Evolutionary conservation across 225 moss, liverwort and hornwort genomes (phyloP).

Genomic region (Rhytidiadelphus loreus): DNA sequence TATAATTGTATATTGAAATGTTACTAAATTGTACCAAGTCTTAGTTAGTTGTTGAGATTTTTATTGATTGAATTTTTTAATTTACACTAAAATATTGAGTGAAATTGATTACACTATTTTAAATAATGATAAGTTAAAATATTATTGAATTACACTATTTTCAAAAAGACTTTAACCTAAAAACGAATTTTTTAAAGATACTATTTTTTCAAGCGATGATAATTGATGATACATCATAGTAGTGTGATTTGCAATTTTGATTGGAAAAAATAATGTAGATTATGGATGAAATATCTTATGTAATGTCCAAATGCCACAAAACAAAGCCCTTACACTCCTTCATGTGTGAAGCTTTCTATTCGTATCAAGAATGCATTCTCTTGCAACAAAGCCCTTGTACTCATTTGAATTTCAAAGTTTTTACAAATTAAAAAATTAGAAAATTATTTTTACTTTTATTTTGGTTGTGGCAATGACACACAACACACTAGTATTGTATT

Average conservation of each 20-base stretch:
- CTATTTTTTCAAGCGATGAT: not conserved
- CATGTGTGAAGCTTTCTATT: no score
- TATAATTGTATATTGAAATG: not conserved
- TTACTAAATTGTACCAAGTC: fast-evolving
- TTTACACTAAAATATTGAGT: not conserved
- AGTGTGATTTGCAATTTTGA: not conserved
- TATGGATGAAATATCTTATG: no score
- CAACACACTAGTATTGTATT: not conserved
- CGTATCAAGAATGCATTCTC: no score
- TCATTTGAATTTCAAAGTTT: no score
- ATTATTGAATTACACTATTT: not conserved
- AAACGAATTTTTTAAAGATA: not conserved
- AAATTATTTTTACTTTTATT: no score
- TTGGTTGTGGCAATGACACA: no score
- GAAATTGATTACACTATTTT: not conserved
- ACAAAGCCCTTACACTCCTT: no score
- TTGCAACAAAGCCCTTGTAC: no score
- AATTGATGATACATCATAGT: not conserved
- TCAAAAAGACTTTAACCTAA: not conserved
- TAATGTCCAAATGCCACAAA: no score
- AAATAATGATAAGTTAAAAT: not conserved
- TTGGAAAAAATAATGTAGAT: no score
- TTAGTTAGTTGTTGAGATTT: not conserved
- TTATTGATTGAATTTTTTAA: not conserved
- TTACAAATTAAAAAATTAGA: no score